A percentile compares a stretch with the other conserved stretches of the same genome.
Evolutionary conservation across 495 filamentous ascomycete genomes (phyloP).

Genomic region (Podospora sp.): DNA sequence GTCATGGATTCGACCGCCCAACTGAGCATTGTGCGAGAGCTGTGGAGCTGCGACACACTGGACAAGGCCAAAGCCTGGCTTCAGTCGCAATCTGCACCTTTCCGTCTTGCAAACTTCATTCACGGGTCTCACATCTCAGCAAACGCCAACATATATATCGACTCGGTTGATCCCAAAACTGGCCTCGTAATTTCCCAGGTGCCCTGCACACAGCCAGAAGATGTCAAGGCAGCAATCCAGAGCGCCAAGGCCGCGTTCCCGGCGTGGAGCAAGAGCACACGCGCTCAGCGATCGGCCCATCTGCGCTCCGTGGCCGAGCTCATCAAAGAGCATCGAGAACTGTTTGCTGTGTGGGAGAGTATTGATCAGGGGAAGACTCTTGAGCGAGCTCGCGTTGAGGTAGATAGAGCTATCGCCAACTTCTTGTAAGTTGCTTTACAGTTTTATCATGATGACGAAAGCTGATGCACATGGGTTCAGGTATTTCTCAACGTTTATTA

Average conservation of each 20-base stretch:
- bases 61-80: conserved; percentile 24
- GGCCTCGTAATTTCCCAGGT: conserved; percentile 23
- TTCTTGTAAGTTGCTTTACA: conserved; percentile 26
- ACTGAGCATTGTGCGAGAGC: neutral
- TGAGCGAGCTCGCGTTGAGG: conserved; percentile 31
- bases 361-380: conserved; percentile 37
- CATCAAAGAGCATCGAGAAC: conserved; percentile 27
- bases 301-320: conserved; percentile 30
- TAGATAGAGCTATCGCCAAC: conserved; percentile 32
- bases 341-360: conserved; percentile 38
- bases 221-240: conserved; percentile 24
- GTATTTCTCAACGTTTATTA: conserved; percentile 36
- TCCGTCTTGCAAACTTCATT: conserved; percentile 24
- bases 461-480: too few relatives aligned
- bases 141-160: conserved; percentile 2
- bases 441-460: too few relatives aligned
- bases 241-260: conserved; percentile 29
- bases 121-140: conserved; percentile 13
- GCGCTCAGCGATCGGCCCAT: conserved; percentile 24
- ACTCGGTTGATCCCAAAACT: conserved; percentile 31
- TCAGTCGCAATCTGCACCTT: neutral
- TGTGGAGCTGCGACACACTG: conserved; percentile 22
- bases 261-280: conserved; percentile 31
- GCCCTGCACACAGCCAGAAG: conserved; percentile 19
- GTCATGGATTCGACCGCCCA: neutral